Base-by-base conservation (phyloP, 2,329 filamentous ascomycete species). In the Trichophyton equinum region DNA sequence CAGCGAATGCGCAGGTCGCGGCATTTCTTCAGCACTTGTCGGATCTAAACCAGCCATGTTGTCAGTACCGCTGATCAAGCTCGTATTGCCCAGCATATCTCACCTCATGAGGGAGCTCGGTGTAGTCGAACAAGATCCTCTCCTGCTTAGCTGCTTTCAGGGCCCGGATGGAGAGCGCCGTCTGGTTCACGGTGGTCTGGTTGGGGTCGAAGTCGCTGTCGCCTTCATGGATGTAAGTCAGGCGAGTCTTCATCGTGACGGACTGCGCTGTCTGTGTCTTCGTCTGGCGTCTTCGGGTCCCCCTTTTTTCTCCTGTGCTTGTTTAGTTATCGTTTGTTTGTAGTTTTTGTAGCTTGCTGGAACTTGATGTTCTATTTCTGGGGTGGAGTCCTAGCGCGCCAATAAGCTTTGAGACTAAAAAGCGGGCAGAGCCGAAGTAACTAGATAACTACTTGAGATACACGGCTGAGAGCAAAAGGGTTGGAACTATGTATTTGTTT, bases 1-100 rank as follows among this genome's bases (percentile, higher is more conserved):
- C 91, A 96, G 70, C 87, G 83, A 62, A 96, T 76, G 72, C 92
- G 87, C 47, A 96, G 75, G 71, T 90, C 85, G 67, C 86, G 82
- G 64, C 82, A 83, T 67, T 82, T 78, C 60, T 80, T 78, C 27
- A 96, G 76, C 13, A 87, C 74, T 27, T 79, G 73, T 62, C 79
- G 80, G 15, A 94, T 72, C 82, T 84, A 67, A n/a, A 15, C 4
- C 49, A n/a, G 27, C 8, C 20, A 25, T 15, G 25, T 15, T 30
- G 55, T 47, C 38, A 30, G 22, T 44, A 38, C 33, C 9, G 40
- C 13, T 20, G 40, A 13, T 44, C 40, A 18, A 44, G 15, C n/a
- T 18, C 15, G 40, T 18, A 44, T n/a, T 22, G 30, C 22, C 0
- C 11, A n/a, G 20, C 36, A 20, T 38, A 11, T 40, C 30, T 57